Evolutionary conservation across 78 protist species (phyloP), one percentile per base, ranked within the genome.

Genomic region (Tieghemostelium lacteum): DNA sequence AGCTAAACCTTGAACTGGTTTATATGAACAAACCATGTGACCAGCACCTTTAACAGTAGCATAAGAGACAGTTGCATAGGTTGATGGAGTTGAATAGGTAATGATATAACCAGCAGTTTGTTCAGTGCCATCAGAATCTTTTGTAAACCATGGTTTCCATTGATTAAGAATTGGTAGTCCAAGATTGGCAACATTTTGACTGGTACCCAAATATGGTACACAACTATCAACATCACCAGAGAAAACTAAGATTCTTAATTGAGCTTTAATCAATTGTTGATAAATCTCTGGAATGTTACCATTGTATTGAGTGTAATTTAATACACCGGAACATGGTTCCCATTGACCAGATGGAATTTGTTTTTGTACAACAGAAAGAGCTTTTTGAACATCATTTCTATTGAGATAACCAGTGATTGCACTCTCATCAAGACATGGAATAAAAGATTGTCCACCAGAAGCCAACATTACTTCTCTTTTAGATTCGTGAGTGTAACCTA

Each of bases 31-130:
- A 75, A 75, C 85, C 85, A 50, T 40, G 39, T 75, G 85, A 29
- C 87, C 87, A 24, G 87, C 87, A 31, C 72, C 72, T n/a, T 77
- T 77, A 42, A 77, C 64, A 26, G 87, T 58, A 17, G 37, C 61
- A 28, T 24, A 77, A 20, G 87, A 42, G 7, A 77, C 62, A 4
- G 63, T 62, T 6, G 72, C 57, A 5, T 42, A 24, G 49, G 26
- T 24, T n/a, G 69, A 73, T 16, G 69, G 26, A 52, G 69, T 49
- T 5, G 14, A 10, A 29, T 77, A 77, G 3, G 40, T n/a, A 34
- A 64, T 49, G 4, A 34, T 5, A 20, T 77, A 77, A 19, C 87
- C 87, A 77, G 72, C 87, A 4, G 62, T 73, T 37, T 77, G 87
- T 20, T 50, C 24, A 26, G 34, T 40, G 4, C 26, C 8, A 2